These are phyloP conservation scores for Alternaria panax DNA, from an alignment of 2,329 filamentous ascomycete genomes.

Conservation along the genomic window DNA sequence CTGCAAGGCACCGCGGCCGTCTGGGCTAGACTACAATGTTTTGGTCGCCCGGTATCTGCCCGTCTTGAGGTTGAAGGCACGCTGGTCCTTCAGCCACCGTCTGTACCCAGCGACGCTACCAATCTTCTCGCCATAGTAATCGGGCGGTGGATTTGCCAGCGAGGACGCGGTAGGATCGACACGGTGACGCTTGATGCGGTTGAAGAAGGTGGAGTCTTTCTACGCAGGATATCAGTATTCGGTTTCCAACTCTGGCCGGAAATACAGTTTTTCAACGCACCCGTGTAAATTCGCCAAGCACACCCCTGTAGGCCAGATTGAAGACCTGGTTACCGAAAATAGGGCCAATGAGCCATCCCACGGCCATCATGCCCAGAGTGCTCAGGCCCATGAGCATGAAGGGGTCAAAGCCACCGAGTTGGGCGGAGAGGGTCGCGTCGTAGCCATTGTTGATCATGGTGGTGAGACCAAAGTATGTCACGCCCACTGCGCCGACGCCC, in stretches of 20 bases:
- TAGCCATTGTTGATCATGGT: slow-evolving; percentile 74
- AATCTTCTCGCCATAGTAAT: slow-evolving; percentile 99
- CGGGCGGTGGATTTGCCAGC: slow-evolving; percentile 89
- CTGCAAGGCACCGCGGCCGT: neutral
- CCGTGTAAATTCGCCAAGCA: slow-evolving; percentile 73
- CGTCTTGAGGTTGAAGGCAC: slow-evolving; percentile 88
- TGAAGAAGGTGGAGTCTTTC: slow-evolving; percentile 96
- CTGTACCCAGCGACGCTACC: slow-evolving; percentile 89
- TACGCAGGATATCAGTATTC: slow-evolving; percentile 56
- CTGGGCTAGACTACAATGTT: slow-evolving; percentile 10
- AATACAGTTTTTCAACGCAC: slow-evolving; percentile 55
- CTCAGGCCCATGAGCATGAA: slow-evolving; percentile 84
- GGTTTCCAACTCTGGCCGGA: neutral
- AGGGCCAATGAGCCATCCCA: slow-evolving; percentile 88
- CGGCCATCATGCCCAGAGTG: slow-evolving; percentile 76
- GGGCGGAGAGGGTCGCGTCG: slow-evolving; percentile 69
- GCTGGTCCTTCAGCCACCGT: slow-evolving; percentile 96
- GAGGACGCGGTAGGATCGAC: slow-evolving; percentile 91
- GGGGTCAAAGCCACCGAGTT: slow-evolving; percentile 86
- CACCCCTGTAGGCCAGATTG: slow-evolving; percentile 74
- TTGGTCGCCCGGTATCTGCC: slow-evolving; percentile 59
- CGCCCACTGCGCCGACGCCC: slow-evolving; percentile 67
- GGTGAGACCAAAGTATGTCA: slow-evolving; percentile 69
- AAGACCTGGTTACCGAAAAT: slow-evolving; percentile 82
- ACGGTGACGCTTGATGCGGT: slow-evolving; percentile 87